Base-by-base conservation (phyloP, 768 basidiomycete genomes). In the Boletus sensibilis region DNA sequence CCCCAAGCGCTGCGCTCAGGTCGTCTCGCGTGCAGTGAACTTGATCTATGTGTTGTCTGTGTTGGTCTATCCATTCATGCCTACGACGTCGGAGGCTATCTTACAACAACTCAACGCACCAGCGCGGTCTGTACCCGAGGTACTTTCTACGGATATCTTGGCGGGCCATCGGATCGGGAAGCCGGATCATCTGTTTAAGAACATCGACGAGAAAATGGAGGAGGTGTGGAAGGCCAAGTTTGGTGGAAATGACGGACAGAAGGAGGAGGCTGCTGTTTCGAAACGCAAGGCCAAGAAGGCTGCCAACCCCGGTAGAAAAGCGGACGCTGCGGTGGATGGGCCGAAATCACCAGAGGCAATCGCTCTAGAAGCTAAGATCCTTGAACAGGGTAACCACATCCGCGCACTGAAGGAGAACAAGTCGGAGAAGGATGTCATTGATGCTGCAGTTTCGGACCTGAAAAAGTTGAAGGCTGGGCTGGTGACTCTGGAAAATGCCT, bases 61-160 rank as follows among this genome's bases (percentile, higher is more conserved):
- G 29, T 78, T 97, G 63, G 74, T 93, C 61, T 88, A 94, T 68
- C 96, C 97, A 0, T 99, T 93, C 85, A 98, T 99, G 94, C 97
- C 97, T 39, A 80, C 86, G 13, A 96, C 92, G 0, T 86, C 89
- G 35, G 84, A 83, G 25, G 78, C 85, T 3, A 94, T 99, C 61
- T 79, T 96, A 52, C 66, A 71, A 20, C 97, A 99, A 67, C 82
- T 98, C 60, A 92, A 97, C 67, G 94, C 94, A 0, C 94, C 94
- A 1, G 81, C 88, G 5, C 86, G 96, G 33, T 77, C 81, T 10
- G 86, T 96, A 3, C 91, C 96, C 1, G 80, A 80, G 53, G 78
- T 78, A 10, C 76, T 97, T 61, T 76, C 81, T 6, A 85, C 83
- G 62, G 97, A 98, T 69, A 86, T 99, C 58, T 81, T 98, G 41